Percentiles rank a stretch among this genome's conserved stretches.
Evolutionary conservation across 805 yeast genomes (phyloP).

Genomic region (Teunomyces tritomae): DNA sequence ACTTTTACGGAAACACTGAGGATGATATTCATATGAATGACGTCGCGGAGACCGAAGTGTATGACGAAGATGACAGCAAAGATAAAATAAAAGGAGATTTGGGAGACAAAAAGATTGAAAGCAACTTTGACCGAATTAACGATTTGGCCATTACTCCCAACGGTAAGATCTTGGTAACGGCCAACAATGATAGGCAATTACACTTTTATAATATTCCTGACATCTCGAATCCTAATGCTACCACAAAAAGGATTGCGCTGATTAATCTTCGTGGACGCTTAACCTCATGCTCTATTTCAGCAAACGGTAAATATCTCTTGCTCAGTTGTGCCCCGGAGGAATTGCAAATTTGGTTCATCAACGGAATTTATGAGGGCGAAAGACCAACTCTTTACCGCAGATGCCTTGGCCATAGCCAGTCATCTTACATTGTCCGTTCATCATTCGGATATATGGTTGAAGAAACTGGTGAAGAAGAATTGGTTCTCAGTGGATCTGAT

Average conservation of each 20-base stretch:
- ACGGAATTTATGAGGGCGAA: constrained; percentile 13
- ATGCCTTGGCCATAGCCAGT: constrained; percentile 71
- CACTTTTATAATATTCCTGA: constrained; percentile 56
- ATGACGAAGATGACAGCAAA: constrained; percentile 4
- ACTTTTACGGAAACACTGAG: constrained; percentile 38
- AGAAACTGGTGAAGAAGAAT: constrained; percentile 48
- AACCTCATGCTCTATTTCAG: constrained; percentile 62
- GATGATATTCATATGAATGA: constrained; percentile 13
- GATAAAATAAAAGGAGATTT: constrained; percentile 1
- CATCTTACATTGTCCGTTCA: constrained; percentile 67
- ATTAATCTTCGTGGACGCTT: constrained; percentile 55
- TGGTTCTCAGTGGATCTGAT: constrained; percentile 79
- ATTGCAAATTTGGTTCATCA: constrained; percentile 77
- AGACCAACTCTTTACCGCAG: constrained; percentile 47
- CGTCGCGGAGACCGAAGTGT: constrained; percentile 1
- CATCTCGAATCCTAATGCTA: constrained; percentile 27
- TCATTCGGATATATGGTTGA: constrained; percentile 63
- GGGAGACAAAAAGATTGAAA: constrained; percentile 12
- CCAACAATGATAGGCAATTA: constrained; percentile 60
- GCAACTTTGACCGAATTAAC: constrained; percentile 51
- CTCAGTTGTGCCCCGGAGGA: constrained; percentile 73
- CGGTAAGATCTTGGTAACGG: constrained; percentile 59
- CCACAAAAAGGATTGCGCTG: constrained; percentile 40
- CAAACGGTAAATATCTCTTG: constrained; percentile 51
- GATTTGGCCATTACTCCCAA: constrained; percentile 68